Evolutionary conservation across 352 stramenopile species (phyloP).

Genomic region (Saprolegnia parasitica): DNA sequence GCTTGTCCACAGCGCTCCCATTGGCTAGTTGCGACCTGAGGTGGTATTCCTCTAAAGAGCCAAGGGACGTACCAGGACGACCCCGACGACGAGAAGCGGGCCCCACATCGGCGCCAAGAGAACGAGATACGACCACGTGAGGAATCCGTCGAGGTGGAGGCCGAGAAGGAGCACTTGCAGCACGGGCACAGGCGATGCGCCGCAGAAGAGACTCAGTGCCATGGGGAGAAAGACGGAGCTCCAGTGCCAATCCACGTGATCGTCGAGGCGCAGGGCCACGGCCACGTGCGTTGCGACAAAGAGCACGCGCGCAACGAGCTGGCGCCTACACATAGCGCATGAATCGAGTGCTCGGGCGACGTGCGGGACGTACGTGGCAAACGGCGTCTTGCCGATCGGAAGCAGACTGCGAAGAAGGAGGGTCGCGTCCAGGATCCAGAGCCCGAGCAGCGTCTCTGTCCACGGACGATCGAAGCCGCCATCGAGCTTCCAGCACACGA

Average conservation of each 20-base stretch:
- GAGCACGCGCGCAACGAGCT: not conserved
- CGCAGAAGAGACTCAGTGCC: conserved; percentile 1
- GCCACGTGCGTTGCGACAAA: conserved; percentile 16
- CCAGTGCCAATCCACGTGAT: conserved; percentile 13
- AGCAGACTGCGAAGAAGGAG: not conserved
- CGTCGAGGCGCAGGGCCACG: conserved; percentile 8
- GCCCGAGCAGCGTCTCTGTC: not conserved
- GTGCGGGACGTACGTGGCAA: not conserved
- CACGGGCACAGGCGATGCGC: not conserved
- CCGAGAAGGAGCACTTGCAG: conserved; percentile 12
- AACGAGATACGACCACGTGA: conserved; percentile 3
- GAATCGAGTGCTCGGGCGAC: too few relatives aligned
- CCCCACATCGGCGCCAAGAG: conserved; percentile 17
- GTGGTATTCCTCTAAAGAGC: too few relatives aligned
- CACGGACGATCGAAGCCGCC: not conserved
- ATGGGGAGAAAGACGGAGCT: not conserved
- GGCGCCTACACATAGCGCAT: not conserved
- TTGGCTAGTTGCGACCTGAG: not conserved
- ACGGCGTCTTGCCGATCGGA: not conserved
- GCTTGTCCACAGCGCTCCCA: not conserved
- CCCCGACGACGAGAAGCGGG: not conserved
- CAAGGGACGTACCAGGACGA: conserved; percentile 3
- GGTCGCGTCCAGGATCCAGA: conserved; percentile 6
- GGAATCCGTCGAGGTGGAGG: not conserved
- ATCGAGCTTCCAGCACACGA: conserved; percentile 21